phyloP scores from a whole-genome alignment of 2,329 filamentous ascomycete species.

The Coniella lustricola region DNA sequence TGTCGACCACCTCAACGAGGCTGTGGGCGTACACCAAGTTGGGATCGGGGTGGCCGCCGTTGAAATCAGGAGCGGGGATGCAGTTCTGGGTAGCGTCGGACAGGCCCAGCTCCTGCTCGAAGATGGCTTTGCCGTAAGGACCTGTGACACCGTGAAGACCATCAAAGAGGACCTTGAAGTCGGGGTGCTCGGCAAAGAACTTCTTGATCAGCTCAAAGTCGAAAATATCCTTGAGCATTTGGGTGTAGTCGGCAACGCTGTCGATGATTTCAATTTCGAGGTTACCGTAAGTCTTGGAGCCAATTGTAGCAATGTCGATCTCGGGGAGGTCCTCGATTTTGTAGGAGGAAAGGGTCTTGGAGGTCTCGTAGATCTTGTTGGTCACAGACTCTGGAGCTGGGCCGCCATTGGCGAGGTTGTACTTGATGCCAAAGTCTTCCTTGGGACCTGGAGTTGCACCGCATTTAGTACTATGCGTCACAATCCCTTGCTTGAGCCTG shows the following conservation, averaged over 20 bases:
- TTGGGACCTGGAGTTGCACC: conserved; percentile 58
- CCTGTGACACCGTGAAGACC: conserved; percentile 92
- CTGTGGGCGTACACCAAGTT: conserved; percentile 97
- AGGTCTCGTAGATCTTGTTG: conserved; percentile 93
- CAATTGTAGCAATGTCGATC: conserved; percentile 75
- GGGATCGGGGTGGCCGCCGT: conserved; percentile 93
- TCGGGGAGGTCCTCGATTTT: conserved; percentile 84
- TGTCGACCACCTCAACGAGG: conserved; percentile 88
- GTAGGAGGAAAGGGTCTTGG: conserved; percentile 85
- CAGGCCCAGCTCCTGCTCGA: conserved; percentile 86
- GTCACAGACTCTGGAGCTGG: conserved; percentile 94
- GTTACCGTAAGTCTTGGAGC: conserved; percentile 73
- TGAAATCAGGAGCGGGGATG: conserved; percentile 86
- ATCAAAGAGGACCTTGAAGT: conserved; percentile 97
- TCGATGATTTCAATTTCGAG: conserved; percentile 95
- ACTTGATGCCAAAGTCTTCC: conserved; percentile 99
- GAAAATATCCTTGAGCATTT: conserved; percentile 97
- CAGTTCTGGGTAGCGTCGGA: conserved; percentile 77
- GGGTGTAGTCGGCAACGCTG: conserved; percentile 83
- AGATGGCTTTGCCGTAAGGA: conserved; percentile 90
- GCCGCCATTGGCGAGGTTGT: conserved; percentile 94
- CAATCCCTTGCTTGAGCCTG: not conserved
- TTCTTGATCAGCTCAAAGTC: conserved; percentile 94
- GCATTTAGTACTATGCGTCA: not conserved
- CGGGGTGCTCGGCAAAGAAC: conserved; percentile 76